Evolutionary conservation across 345 rosid genomes (phyloP), one percentile per base, ranked within the genome.

Genomic region (Cardamine occulta): DNA sequence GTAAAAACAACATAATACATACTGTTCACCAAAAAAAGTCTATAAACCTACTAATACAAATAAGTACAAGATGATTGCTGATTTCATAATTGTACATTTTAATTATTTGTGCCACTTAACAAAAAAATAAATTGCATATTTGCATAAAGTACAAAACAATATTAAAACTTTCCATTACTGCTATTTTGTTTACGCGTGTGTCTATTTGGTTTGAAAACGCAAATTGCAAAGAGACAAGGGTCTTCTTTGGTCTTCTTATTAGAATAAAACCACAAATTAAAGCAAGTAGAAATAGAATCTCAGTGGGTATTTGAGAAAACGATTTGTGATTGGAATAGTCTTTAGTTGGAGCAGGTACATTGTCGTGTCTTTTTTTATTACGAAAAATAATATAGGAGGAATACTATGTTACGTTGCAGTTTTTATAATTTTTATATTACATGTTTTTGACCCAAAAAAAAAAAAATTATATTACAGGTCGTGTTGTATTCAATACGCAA

Each of bases 311-410:
- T 18, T 54, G 45, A 63, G 66, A 52, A 65, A 70, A 63, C 58
- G 66, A 63, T 44, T 47, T 70, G 35, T 37, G 17, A 55, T 57
- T 64, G 55, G 37, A 77, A 56, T 71, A 64, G 62, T 64, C 76
- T 70, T 34, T 57, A 71, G 80, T 77, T 77, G 80, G 80, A 77
- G 80, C 76, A 77, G 80, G 68, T 77, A 56, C 35, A 51, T 35
- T 63, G 75, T 63, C 75, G 34, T 75, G 66, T 52, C 35, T 37
- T 29, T 40, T 59, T n/a, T 32, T 7, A 60, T 32, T 32, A 19
- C 51, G 32, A 58, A 32, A 23, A 32, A 64, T 18, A 26, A 24
- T 48, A 35, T 35, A 58, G 18, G 39, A 74, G 68, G 73, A 74
- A 74, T 47, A 74, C 61, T 58, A 66, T 66, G 79, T 58, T 58